Percentiles rank a stretch among this genome's conserved stretches.
These are phyloP conservation scores for Exophiala calicioides DNA, from an alignment of 2,329 filamentous ascomycete genomes.

Conservation along the genomic window DNA sequence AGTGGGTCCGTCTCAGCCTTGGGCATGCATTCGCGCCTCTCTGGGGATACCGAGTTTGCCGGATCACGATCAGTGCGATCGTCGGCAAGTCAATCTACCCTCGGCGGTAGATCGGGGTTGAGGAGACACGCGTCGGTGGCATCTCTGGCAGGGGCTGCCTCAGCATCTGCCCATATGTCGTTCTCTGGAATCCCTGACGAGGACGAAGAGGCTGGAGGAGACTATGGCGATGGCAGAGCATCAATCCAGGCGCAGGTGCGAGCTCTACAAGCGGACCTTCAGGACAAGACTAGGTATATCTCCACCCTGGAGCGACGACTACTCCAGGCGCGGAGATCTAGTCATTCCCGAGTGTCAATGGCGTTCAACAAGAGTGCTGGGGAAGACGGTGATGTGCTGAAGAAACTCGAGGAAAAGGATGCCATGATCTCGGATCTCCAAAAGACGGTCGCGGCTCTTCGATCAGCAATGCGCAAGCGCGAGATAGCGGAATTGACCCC, in stretches of 20 bases:
- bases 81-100: conserved; percentile 66
- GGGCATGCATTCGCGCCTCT: conserved; percentile 64
- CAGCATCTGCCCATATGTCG: conserved; percentile 35
- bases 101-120: conserved; percentile 52
- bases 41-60: conserved; percentile 42
- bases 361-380: conserved; percentile 69
- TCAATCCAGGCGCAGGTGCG: conserved; percentile 81
- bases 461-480: conserved; percentile 80
- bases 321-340: conserved; percentile 84
- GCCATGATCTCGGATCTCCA: conserved; percentile 92
- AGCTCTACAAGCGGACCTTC: conserved; percentile 89
- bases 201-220: conserved; percentile 69
- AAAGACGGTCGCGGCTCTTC: conserved; percentile 83
- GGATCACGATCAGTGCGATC: conserved; percentile 62
- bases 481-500: conserved; percentile 69
- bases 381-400: conserved; percentile 74
- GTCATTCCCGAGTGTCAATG: conserved; percentile 81
- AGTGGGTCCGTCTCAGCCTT: conserved; percentile 71
- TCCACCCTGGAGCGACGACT: conserved; percentile 88
- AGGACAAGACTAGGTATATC: conserved; percentile 97
- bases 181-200: conserved; percentile 47
- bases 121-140: conserved; percentile 68
- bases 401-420: conserved; percentile 95
- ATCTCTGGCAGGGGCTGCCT: conserved; percentile 54
- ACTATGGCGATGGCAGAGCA: conserved; percentile 83